These are phyloP conservation scores for Aspergillus bombycis DNA, from an alignment of 2,329 filamentous ascomycete species.

Conservation along the genomic window DNA sequence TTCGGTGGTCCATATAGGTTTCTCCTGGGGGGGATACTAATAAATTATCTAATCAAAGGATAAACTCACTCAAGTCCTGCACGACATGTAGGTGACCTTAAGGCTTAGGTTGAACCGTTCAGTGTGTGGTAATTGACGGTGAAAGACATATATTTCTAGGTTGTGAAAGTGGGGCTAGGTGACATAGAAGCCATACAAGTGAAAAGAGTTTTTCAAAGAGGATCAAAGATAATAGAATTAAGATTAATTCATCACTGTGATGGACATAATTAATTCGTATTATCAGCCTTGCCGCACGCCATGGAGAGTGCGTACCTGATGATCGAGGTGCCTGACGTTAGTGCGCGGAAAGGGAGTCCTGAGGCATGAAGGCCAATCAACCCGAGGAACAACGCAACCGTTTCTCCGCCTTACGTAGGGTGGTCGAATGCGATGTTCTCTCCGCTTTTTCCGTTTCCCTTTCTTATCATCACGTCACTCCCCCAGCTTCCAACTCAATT, in stretches of 20 bases:
- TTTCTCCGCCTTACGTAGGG: conserved; percentile 19
- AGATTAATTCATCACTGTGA: not conserved
- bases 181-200: no score
- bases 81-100: not conserved
- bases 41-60: not conserved
- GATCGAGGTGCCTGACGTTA: conserved; percentile 24
- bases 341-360: conserved; percentile 10
- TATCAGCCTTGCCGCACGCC: not conserved
- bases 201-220: no score
- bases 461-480: not conserved
- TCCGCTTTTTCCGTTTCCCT: conserved; percentile 2
- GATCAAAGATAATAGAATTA: no score
- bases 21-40: not conserved
- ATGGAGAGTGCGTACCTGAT: not conserved
- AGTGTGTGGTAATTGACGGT: not conserved
- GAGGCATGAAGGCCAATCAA: not conserved
- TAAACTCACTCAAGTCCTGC: not conserved
- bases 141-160: not conserved
- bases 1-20: not conserved
- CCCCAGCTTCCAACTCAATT: not conserved
- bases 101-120: not conserved
- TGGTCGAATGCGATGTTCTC: not conserved
- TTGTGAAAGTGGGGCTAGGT: no score
- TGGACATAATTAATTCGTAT: not conserved
- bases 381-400: not conserved